phyloP scores from a whole-genome alignment of 495 filamentous ascomycete genomes.

The Hyaloscypha variabilis region DNA sequence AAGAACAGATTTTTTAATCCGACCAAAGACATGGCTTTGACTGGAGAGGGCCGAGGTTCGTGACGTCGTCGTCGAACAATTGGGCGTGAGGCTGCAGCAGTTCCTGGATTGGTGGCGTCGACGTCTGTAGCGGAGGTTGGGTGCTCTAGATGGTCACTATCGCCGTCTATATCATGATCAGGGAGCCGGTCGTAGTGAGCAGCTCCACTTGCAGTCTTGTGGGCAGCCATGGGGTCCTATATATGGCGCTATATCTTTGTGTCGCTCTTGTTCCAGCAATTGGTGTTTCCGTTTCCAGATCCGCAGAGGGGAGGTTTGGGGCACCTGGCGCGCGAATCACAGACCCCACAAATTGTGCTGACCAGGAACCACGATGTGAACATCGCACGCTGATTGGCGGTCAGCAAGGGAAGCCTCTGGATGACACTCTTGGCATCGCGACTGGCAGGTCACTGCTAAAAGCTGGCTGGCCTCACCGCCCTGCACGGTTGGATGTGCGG shows the following conservation, averaged over 20 bases:
- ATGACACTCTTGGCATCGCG: not conserved
- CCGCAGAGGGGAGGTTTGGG: not conserved
- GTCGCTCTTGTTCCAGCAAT: constrained; percentile 2
- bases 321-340: not conserved
- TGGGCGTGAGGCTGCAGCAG: constrained; percentile 4
- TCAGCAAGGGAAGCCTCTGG: not conserved
- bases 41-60: constrained; percentile 13
- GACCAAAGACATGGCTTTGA: constrained; percentile 29
- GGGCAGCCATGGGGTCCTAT: constrained; percentile 16
- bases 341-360: not conserved
- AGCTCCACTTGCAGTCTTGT: constrained; percentile 7
- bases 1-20: constrained; percentile 34
- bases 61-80: constrained; percentile 12
- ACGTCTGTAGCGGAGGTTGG: constrained; percentile 2
- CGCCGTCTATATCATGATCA: constrained; percentile 4
- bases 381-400: not conserved
- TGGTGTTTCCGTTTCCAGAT: not conserved
- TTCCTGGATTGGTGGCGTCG: not conserved
- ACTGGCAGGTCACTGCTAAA: not conserved
- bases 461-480: not conserved
- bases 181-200: constrained; percentile 12
- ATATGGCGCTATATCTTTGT: constrained; percentile 6
- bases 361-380: not conserved
- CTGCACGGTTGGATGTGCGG: not conserved
- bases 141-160: not conserved